Evolutionary conservation across 306 rosid genomes (phyloP).

Genomic region (Castanospermum australe): DNA sequence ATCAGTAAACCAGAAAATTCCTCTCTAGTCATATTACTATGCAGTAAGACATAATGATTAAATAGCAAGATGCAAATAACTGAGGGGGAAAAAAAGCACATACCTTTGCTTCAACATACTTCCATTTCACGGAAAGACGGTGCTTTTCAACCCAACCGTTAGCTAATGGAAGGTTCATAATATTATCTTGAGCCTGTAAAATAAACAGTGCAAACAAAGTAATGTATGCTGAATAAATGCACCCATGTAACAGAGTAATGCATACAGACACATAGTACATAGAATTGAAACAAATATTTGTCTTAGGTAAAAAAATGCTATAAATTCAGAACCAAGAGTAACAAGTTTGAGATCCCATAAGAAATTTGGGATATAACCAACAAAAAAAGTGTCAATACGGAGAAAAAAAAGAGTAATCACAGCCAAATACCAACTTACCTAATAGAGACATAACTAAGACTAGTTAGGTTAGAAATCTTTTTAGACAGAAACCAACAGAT

Average conservation of each 20-base stretch:
- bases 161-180: slow-evolving; percentile 80
- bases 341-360: neutral
- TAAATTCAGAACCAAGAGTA: neutral
- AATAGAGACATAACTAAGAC: neutral
- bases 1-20: slow-evolving; percentile 6
- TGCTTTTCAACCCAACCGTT: slow-evolving; percentile 99
- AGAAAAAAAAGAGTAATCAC: neutral
- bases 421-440: neutral
- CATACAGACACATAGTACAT: neutral
- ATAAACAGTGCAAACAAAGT: slow-evolving; percentile 1
- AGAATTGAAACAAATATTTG: neutral
- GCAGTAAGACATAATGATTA: neutral
- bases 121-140: slow-evolving; percentile 76
- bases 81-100: slow-evolving; percentile 1
- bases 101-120: slow-evolving; percentile 91
- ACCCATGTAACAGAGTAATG: neutral
- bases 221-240: neutral
- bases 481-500: neutral
- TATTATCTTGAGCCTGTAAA: slow-evolving; percentile 95
- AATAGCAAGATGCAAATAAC: neutral
- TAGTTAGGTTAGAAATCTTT: neutral
- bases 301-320: neutral
- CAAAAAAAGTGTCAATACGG: neutral
- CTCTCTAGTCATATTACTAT: neutral
- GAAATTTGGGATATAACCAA: neutral